Percentiles rank a stretch among this genome's conserved stretches.
Evolutionary conservation across 176 grass and related monocot species (phyloP).

Genomic region (Phoenix dactylifera): DNA sequence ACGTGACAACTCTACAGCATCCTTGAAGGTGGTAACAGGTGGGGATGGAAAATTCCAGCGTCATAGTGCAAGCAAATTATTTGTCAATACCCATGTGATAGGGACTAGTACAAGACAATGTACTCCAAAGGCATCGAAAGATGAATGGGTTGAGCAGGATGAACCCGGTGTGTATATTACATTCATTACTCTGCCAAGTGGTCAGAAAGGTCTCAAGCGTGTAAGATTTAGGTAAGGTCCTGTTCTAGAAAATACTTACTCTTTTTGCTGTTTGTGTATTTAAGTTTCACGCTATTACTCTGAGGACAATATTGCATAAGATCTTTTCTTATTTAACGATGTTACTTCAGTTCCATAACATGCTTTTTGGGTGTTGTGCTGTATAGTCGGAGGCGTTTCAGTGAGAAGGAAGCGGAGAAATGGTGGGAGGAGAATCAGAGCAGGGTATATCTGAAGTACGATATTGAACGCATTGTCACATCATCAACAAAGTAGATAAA

Average conservation of each 20-base stretch:
- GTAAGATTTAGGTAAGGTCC: conserved; percentile 71
- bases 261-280: neutral
- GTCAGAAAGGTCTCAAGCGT: conserved; percentile 57
- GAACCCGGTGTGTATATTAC: conserved; percentile 73
- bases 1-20: conserved; percentile 3
- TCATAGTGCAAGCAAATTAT: conserved; percentile 20
- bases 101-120: neutral
- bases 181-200: conserved; percentile 25
- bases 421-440: conserved; percentile 79
- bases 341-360: neutral
- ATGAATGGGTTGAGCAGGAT: conserved; percentile 49
- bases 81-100: neutral
- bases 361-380: neutral
- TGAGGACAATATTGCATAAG: too few species aligned
- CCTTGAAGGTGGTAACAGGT: neutral
- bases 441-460: conserved; percentile 41
- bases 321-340: too few species aligned
- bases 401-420: conserved; percentile 59
- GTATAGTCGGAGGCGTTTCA: conserved; percentile 76
- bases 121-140: conserved; percentile 1
- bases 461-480: conserved; percentile 14
- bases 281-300: neutral
- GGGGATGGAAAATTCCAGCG: conserved; percentile 15
- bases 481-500: neutral
- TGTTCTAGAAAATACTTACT: neutral